Evolutionary conservation across 2,329 filamentous ascomycete genomes (phyloP), one percentile per base, ranked within the genome.

Genomic region (Penicillium brasilianum): DNA sequence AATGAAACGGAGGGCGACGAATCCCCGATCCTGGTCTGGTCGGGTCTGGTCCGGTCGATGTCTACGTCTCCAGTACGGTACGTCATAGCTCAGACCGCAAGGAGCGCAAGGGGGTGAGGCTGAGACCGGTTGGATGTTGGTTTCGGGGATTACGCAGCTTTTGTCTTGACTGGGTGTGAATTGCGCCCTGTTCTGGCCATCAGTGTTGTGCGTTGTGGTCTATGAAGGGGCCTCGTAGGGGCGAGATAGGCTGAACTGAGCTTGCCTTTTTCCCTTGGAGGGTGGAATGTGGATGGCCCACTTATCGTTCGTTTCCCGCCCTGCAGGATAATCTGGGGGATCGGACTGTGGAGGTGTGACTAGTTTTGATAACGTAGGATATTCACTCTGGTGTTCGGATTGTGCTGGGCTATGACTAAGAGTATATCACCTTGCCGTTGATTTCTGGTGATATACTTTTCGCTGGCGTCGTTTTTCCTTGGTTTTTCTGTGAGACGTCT

Each of bases 41-140:
- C 37, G n/a, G 37, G 37, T 39, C 25, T n/a, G n/a, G n/a, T n/a
- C 37, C n/a, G 39, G n/a, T 16, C 3, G 28, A 28, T 16, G 43
- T 46, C 22, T 30, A 16, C 25, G 44, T 48, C 25, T 6, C n/a
- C n/a, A n/a, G n/a, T n/a, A n/a, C n/a, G n/a, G n/a, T n/a, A 66
- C 61, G 65, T 66, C 59, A 66, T 66, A 49, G 60, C 63, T 59
- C 57, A 57, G 6, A 51, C 51, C 55, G 63, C 55, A 59, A 58
- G 58, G 57, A 49, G 49, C n/a, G n/a, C n/a, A n/a, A n/a, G 52
- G n/a, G 2, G 8, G 9, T 20, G 25, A 25, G 28, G 46, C n/a
- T 34, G 28, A 50, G 46, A 34, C 46, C 18, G 46, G 46, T 14
- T 49, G 28, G 43, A 25, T 25, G 7, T 13, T 22, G 43, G 43